phyloP scores from a whole-genome alignment of 495 filamentous ascomycete species.

The Podospora pseudopauciseta region DNA sequence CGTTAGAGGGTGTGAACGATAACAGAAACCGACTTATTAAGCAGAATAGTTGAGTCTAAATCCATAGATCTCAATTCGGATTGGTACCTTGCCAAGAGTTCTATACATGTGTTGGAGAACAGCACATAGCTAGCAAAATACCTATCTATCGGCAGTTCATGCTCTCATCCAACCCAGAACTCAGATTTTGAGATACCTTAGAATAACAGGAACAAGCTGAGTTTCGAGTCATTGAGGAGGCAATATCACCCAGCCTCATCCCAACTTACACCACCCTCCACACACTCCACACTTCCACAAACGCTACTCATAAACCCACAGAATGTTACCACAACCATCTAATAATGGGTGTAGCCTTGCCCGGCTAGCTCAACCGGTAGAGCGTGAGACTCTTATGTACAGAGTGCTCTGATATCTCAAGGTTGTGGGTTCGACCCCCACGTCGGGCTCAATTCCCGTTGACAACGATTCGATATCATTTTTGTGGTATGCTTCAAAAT shows the following conservation, averaged over 20 bases:
- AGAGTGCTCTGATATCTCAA: neutral
- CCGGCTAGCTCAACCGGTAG: slow-evolving; percentile 76
- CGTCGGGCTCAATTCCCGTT: neutral
- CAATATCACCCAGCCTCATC: neutral
- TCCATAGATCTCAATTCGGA: too few species aligned
- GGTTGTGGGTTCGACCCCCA: neutral
- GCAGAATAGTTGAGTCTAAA: too few species aligned
- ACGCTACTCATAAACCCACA: neutral
- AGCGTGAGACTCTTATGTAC: slow-evolving; percentile 71
- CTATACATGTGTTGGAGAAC: too few species aligned
- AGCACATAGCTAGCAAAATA: too few species aligned
- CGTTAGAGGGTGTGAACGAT: neutral
- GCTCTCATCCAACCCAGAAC: too few species aligned
- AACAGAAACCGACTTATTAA: too few species aligned
- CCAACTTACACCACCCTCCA: neutral
- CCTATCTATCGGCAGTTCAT: too few species aligned
- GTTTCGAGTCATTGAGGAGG: neutral
- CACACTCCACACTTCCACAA: neutral
- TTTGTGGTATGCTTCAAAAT: neutral
- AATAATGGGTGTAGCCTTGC: slow-evolving; percentile 10
- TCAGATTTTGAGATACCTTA: neutral
- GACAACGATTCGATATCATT: neutral
- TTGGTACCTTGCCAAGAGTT: too few species aligned
- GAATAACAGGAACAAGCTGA: neutral
- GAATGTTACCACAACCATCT: neutral